Evolutionary conservation across 257 asterid species (phyloP).

Genomic region (Solanum sparsipilum): DNA sequence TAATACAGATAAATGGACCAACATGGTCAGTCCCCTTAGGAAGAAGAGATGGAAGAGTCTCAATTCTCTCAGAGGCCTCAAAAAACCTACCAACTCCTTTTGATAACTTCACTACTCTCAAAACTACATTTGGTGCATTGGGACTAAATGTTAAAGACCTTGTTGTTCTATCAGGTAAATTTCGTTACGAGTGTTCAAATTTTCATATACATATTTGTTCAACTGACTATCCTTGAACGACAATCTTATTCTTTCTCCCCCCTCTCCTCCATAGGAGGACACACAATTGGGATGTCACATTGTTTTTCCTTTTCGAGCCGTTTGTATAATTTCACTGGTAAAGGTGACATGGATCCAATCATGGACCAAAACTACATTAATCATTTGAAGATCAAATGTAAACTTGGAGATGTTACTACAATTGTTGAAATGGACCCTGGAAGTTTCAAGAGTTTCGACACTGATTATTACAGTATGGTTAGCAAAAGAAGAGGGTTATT

Average conservation of each 20-base stretch:
- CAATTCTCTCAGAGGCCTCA: slow-evolving; percentile 32
- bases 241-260: too few relatives aligned
- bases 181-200: too few relatives aligned
- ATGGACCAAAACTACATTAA: slow-evolving; percentile 17
- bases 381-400: background rate
- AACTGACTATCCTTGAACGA: background rate
- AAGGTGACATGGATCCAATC: slow-evolving; percentile 13
- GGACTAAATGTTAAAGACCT: slow-evolving; percentile 20
- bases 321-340: slow-evolving; percentile 24
- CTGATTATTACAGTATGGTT: slow-evolving; percentile 7
- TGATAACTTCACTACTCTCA: slow-evolving; percentile 3
- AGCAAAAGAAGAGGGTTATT: slow-evolving; percentile 25
- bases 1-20: slow-evolving; percentile 45
- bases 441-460: slow-evolving; percentile 24
- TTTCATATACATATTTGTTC: too few relatives aligned
- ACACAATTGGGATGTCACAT: background rate
- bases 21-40: slow-evolving; percentile 62
- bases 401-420: background rate
- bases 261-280: background rate
- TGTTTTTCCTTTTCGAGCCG: background rate
- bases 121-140: slow-evolving; percentile 8
- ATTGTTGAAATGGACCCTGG: slow-evolving; percentile 18
- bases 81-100: slow-evolving; percentile 12
- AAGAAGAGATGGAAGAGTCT: slow-evolving; percentile 60
- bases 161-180: slow-evolving; percentile 21